Evolutionary conservation across 169 alveolate species (phyloP), one percentile per base, ranked within the genome.

Genomic region (Eimeria sp.): DNA sequence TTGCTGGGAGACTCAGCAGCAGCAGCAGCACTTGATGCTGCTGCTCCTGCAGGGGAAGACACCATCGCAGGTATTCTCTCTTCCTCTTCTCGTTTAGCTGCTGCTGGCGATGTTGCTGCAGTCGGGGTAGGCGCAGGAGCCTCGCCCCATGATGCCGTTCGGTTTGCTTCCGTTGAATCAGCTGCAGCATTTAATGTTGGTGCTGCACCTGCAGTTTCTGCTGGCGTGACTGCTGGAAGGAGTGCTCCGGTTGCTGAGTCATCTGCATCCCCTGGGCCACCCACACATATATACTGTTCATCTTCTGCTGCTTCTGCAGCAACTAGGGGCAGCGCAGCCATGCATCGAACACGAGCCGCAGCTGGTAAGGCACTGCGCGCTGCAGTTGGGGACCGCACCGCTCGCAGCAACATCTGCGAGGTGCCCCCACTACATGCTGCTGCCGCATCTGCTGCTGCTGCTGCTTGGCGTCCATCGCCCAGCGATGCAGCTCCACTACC

Each of bases 261-360:
- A 34, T 75, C 86, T 30, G 86, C 18, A 9, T 75, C 57, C 5
- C 9, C 27, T 10, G 18, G 30, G 54, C 57, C 86, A 0, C 57
- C 61, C 51, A 45, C 61, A 34, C 61, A 75, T 0, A 45, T 75
- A 14, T 34, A 75, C 14, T 75, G 86, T 22, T 75, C 86, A 40
- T 75, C 57, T 75, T 34, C 86, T 34, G 86, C 86, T 43, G 86
- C 86, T 75, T 54, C 57, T 75, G 86, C 86, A 43, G 51, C 86
- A 75, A 34, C 57, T 43, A 75, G 6, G 0, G 86, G 86, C 57
- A 45, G 61, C 86, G 86, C 30, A 34, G 51, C 86, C 86, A 45
- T 45, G 40, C 86, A 45, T 34, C 51, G 86, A 18, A 18, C 57
- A 6, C 86, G 51, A 11, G 57, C 86, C 16, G 86, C 86, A 34